These are phyloP conservation scores for Penicillium verhagenii DNA, from an alignment of 495 filamentous ascomycete species.

Conservation along the genomic window DNA sequence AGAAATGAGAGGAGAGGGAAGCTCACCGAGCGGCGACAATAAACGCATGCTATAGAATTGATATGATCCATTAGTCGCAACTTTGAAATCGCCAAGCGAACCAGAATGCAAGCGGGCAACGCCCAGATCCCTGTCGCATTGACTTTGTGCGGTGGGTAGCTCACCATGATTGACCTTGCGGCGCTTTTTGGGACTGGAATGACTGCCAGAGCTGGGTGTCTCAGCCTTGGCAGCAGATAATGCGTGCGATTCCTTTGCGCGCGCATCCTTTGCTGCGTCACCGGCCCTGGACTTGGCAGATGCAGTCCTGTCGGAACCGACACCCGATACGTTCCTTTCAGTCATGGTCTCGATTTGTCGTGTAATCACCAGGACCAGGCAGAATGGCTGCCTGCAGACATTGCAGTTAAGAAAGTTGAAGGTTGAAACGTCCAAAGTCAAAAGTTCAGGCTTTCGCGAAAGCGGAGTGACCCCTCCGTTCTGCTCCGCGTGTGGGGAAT, in stretches of 20 bases:
- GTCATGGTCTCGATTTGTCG: slow-evolving; percentile 28
- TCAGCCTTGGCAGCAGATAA: slow-evolving; percentile 39
- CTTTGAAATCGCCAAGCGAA: slow-evolving; percentile 30
- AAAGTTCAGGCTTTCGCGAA: slow-evolving; percentile 23
- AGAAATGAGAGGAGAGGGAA: slow-evolving; percentile 1
- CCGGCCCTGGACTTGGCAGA: slow-evolving; percentile 23
- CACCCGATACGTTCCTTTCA: slow-evolving; percentile 34
- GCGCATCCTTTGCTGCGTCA: slow-evolving; percentile 28
- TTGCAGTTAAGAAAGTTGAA: slow-evolving; percentile 17
- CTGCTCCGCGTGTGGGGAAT: slow-evolving; percentile 37
- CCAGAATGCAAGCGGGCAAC: slow-evolving; percentile 27
- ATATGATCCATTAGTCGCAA: slow-evolving; percentile 27
- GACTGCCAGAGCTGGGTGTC: slow-evolving; percentile 34
- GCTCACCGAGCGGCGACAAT: slow-evolving; percentile 98
- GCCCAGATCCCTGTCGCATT: slow-evolving; percentile 32
- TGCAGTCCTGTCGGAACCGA: slow-evolving; percentile 23
- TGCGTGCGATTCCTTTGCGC: slow-evolving; percentile 33
- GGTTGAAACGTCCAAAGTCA: slow-evolving; percentile 14
- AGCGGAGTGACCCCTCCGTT: slow-evolving; percentile 35
- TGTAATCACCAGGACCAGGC: slow-evolving; percentile 20
- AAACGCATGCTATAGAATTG: slow-evolving; percentile 80
- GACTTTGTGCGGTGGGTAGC: slow-evolving; percentile 29
- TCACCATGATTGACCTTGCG: slow-evolving; percentile 99
- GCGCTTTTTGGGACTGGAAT: slow-evolving; percentile 82
- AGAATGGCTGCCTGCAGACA: slow-evolving; percentile 37